Evolutionary conservation across 1,139 yeast species (phyloP).

Genomic region (Sugiyamaella xylanicola): DNA sequence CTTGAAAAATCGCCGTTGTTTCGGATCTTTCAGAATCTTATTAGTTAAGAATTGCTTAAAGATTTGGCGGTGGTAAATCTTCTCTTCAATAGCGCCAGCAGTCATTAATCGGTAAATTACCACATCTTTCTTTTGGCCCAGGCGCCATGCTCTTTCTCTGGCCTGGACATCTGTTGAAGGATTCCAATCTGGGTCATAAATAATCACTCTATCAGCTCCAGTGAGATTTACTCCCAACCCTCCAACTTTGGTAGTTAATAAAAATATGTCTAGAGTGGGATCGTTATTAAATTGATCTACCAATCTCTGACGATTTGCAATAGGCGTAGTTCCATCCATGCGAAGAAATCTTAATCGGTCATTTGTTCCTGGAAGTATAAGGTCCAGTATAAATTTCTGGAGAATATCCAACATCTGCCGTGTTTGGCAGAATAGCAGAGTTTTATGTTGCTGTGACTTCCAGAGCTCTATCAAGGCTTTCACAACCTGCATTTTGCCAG

Average conservation of each 20-base stretch:
- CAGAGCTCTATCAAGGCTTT: slow-evolving; percentile 74
- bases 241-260: slow-evolving; percentile 92
- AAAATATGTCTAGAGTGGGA: slow-evolving; percentile 60
- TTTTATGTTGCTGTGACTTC: slow-evolving; percentile 75
- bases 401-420: slow-evolving; percentile 90
- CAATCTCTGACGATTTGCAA: slow-evolving; percentile 68
- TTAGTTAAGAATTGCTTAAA: slow-evolving; percentile 93
- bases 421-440: slow-evolving; percentile 85
- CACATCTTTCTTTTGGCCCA: slow-evolving; percentile 94
- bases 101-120: slow-evolving; percentile 89
- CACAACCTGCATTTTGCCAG: slow-evolving; percentile 92
- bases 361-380: slow-evolving; percentile 42
- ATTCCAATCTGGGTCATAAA: slow-evolving; percentile 98
- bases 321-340: slow-evolving; percentile 95
- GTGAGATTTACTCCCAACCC: slow-evolving; percentile 93
- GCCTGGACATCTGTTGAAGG: slow-evolving; percentile 98
- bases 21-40: slow-evolving; percentile 92
- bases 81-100: slow-evolving; percentile 95
- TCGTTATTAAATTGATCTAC: slow-evolving; percentile 80
- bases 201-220: slow-evolving; percentile 93
- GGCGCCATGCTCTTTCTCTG: slow-evolving; percentile 94
- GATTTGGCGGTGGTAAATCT: slow-evolving; percentile 93
- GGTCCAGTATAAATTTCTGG: slow-evolving; percentile 56
- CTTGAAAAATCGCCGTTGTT: slow-evolving; percentile 89
- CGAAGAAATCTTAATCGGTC: slow-evolving; percentile 52